Evolutionary conservation across 768 basidiomycete species (phyloP).

Genomic region (Tremella fuciformis): DNA sequence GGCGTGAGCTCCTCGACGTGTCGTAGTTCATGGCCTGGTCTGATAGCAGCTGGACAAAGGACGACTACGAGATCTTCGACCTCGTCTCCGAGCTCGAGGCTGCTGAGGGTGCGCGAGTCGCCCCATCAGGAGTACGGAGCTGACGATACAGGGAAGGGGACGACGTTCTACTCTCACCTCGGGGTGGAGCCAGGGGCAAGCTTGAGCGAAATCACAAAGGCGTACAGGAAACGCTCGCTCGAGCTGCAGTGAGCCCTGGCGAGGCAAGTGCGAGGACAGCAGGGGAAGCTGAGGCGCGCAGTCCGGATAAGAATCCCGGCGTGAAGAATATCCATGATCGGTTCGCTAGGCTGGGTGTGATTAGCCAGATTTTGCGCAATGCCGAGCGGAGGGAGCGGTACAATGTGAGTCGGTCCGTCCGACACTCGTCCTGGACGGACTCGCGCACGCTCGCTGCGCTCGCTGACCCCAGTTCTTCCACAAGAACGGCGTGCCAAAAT

Average conservation of each 20-base stretch:
- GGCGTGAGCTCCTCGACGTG: neutral
- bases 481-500: slow-evolving; percentile 94
- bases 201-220: slow-evolving; percentile 70
- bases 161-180: slow-evolving; percentile 94
- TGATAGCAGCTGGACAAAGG: slow-evolving; percentile 56
- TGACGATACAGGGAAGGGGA: slow-evolving; percentile 65
- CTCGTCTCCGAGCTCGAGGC: slow-evolving; percentile 75
- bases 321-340: slow-evolving; percentile 78
- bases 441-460: neutral
- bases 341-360: slow-evolving; percentile 85
- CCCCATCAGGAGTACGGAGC: neutral
- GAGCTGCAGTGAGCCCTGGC: slow-evolving; percentile 70
- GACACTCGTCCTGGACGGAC: neutral
- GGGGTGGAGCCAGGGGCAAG: slow-evolving; percentile 70
- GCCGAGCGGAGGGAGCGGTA: slow-evolving; percentile 72
- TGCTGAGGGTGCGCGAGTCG: slow-evolving; percentile 62
- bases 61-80: slow-evolving; percentile 96
- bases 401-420: slow-evolving; percentile 49
- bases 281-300: slow-evolving; percentile 45
- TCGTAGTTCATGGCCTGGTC: neutral
- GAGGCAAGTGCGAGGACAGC: neutral
- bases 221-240: slow-evolving; percentile 88
- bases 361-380: slow-evolving; percentile 75
- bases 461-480: slow-evolving; percentile 62
- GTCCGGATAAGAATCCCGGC: slow-evolving; percentile 93